phyloP scores from a whole-genome alignment of 768 basidiomycete species.

The Lactifluus hygrophoroides region DNA sequence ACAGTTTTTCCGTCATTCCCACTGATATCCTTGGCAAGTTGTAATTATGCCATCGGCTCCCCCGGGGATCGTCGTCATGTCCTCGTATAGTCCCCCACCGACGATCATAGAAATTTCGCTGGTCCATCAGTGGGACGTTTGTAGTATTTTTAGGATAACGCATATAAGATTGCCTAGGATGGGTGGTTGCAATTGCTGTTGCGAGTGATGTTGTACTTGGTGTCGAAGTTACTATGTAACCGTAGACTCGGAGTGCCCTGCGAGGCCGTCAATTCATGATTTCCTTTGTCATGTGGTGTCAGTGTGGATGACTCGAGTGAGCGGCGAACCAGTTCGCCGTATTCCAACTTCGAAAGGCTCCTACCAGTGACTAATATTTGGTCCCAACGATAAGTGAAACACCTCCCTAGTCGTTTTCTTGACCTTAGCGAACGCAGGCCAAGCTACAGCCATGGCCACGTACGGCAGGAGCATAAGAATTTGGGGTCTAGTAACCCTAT shows the following conservation, averaged over 20 bases:
- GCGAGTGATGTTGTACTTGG: constrained; percentile 48
- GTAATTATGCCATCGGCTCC: constrained; percentile 35
- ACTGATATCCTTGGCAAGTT: constrained; percentile 29
- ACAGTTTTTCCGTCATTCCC: constrained; percentile 36
- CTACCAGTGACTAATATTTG: constrained; percentile 42
- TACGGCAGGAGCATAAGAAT: constrained; percentile 44
- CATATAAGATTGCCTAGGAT: constrained; percentile 34
- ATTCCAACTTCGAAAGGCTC: constrained; percentile 50
- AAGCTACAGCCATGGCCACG: constrained; percentile 25
- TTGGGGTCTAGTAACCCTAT: constrained; percentile 41
- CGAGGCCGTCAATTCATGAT: constrained; percentile 46
- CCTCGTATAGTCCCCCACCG: constrained; percentile 30
- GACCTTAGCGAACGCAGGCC: not conserved
- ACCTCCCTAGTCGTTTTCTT: constrained; percentile 23
- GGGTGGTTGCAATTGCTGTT: constrained; percentile 35
- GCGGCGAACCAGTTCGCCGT: constrained; percentile 34
- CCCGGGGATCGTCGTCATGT: constrained; percentile 37
- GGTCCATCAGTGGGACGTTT: constrained; percentile 54
- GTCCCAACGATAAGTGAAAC: constrained; percentile 37
- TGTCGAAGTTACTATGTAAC: constrained; percentile 29
- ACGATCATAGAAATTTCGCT: constrained; percentile 54
- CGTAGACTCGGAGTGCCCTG: constrained; percentile 46
- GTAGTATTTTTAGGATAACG: constrained; percentile 41
- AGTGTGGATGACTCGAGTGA: not conserved
- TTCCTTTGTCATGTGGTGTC: constrained; percentile 30